A percentile compares a stretch with the other conserved stretches of the same genome.
phyloP scores from a whole-genome alignment of 148 eudicot species.

The Euryodendron excelsum region DNA sequence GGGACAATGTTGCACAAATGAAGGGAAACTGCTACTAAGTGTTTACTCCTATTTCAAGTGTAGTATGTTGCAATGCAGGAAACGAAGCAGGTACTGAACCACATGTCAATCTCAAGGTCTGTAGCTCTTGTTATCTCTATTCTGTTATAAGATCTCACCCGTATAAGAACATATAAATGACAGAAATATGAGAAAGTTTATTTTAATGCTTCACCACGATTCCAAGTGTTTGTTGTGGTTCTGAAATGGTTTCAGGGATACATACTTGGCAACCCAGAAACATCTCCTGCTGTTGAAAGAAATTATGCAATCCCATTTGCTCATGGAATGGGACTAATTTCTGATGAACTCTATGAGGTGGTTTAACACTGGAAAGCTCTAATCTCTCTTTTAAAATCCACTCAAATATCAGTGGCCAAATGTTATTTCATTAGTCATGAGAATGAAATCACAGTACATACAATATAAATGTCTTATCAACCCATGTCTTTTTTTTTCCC shows the following conservation, averaged over 20 bases:
- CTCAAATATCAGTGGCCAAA: neutral
- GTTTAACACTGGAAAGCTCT: neutral
- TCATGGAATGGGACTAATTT: slow-evolving; percentile 52
- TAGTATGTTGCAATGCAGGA: slow-evolving; percentile 27
- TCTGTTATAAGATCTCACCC: no score
- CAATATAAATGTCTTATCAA: neutral
- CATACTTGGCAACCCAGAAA: slow-evolving; percentile 39
- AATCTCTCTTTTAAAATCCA: neutral
- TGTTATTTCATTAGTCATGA: neutral
- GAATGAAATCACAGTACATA: neutral
- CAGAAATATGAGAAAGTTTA: neutral
- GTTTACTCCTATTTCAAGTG: no score
- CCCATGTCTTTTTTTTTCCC: neutral
- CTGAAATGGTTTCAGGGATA: slow-evolving; percentile 27
- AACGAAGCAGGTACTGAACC: slow-evolving; percentile 45
- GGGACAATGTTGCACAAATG: no score
- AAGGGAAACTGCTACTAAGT: no score
- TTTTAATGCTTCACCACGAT: neutral
- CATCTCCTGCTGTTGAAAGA: slow-evolving; percentile 12
- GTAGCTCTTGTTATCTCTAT: neutral
- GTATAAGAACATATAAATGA: no score
- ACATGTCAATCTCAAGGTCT: slow-evolving; percentile 46
- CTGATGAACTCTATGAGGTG: slow-evolving; percentile 41
- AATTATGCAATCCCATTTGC: slow-evolving; percentile 24
- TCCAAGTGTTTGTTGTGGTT: neutral